Conservation (phyloP, 345 rosid species). For the Psidium guajava region DNA sequence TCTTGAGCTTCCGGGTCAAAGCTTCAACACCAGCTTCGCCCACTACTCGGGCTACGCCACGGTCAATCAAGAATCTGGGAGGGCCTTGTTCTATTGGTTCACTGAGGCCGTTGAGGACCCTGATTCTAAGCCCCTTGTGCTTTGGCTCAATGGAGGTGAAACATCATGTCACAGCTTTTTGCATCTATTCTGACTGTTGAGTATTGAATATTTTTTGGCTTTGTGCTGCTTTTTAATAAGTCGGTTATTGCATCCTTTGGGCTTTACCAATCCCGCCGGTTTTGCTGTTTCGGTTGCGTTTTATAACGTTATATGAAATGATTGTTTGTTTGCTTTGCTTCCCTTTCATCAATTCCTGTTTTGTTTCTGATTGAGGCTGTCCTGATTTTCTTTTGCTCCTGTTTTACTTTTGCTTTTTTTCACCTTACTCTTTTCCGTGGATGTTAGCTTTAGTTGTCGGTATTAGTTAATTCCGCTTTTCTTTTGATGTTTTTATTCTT, state of each 20-base stretch:
- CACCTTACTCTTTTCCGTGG: neutral
- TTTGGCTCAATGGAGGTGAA: conserved; percentile 86
- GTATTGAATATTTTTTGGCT: neutral
- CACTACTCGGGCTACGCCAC: conserved; percentile 70
- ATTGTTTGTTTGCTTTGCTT: neutral
- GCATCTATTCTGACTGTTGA: neutral
- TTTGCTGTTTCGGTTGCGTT: neutral
- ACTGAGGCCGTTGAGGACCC: conserved; percentile 69
- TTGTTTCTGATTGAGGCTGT: neutral
- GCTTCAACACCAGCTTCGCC: conserved; percentile 47
- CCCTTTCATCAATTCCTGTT: neutral
- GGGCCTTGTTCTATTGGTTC: conserved; percentile 84
- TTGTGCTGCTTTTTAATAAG: neutral
- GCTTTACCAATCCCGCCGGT: neutral
- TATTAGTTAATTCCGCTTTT: neutral
- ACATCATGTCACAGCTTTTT: neutral
- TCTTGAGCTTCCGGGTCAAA: conserved; percentile 53
- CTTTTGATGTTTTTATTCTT: neutral
- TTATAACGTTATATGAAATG: neutral
- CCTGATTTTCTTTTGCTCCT: neutral
- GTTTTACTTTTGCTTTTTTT: neutral
- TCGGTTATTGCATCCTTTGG: neutral
- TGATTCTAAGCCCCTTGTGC: conserved; percentile 73
- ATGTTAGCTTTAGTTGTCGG: neutral
- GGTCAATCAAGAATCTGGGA: conserved; percentile 51